Evolutionary conservation across 1,284 basidiomycete genomes (phyloP), one percentile per base, ranked within the genome.

Genomic region (Hemileia vastatrix): DNA sequence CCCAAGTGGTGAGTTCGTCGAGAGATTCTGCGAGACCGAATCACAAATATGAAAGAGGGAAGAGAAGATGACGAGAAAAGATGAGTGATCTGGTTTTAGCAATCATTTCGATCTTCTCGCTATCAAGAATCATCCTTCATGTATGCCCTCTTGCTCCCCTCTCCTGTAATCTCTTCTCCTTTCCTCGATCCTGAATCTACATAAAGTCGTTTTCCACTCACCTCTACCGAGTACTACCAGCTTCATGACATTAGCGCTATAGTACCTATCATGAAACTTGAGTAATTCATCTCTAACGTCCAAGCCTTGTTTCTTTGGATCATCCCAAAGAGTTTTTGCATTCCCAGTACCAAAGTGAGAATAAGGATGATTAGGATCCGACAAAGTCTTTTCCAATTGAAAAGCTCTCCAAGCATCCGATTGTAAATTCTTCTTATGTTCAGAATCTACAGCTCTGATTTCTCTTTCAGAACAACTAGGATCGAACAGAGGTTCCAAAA

Each of bases 341-440:
- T 91, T 89, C 2, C 95, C 95, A 4, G 88, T 94, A n/a, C 78
- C 90, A 73, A 99, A 99, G 76, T 97, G 95, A 69, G 82, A 84
- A 84, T 90, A 98, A 1, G 84, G 83, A 76, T 98, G 94, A 1
- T 85, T 85, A 1, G 81, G 67, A 40, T 73, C 80, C 67, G 83
- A 85, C 65, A 84, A 87, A 45, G 96, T 83, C 78, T 99, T 98
- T 77, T 91, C 92, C 24, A 97, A 79, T 77, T 99, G 95, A 78
- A 90, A 97, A 61, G 93, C 85, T n/a, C 95, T 84, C 92, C 93
- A 97, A 72, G 87, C 80, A 76, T 98, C 94, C n/a, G 80, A 81
- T 77, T 97, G 95, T 57, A 91, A 82, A 75, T 98, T 98, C 81
- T 98, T 98, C 80, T 92, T 92, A 81, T 98, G 88, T 76, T 99